Evolutionary conservation across 495 filamentous ascomycete species (phyloP).

Genomic region (Aspergillus sclerotioniger): DNA sequence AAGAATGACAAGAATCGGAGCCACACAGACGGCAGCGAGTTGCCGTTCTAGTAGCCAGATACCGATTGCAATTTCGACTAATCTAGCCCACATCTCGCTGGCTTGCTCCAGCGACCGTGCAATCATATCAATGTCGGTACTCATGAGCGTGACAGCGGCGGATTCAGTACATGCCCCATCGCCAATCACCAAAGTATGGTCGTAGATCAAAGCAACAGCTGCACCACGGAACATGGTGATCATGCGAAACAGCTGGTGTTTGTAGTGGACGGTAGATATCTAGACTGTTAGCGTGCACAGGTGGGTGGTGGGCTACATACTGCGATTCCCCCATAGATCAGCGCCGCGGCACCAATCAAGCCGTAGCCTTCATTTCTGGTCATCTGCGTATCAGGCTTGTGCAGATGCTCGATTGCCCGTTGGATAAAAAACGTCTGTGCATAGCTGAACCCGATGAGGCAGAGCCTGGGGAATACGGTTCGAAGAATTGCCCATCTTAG

Average conservation of each 20-base stretch:
- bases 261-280: slow-evolving; percentile 6
- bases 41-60: slow-evolving; percentile 51
- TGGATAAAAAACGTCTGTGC: slow-evolving; percentile 7
- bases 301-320: neutral
- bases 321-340: slow-evolving; percentile 1
- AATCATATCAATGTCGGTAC: slow-evolving; percentile 53
- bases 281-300: neutral
- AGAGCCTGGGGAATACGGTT: slow-evolving; percentile 22
- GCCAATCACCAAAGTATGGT: slow-evolving; percentile 37
- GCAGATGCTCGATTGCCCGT: slow-evolving; percentile 1
- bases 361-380: slow-evolving; percentile 5
- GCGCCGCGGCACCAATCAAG: slow-evolving; percentile 4
- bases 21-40: slow-evolving; percentile 41
- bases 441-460: slow-evolving; percentile 8
- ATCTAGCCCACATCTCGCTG: slow-evolving; percentile 51
- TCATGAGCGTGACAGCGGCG: slow-evolving; percentile 56
- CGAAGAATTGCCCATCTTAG: slow-evolving; percentile 37
- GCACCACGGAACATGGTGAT: slow-evolving; percentile 54
- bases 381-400: neutral
- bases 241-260: neutral
- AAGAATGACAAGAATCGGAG: slow-evolving; percentile 47
- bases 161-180: slow-evolving; percentile 41
- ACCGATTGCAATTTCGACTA: slow-evolving; percentile 53
- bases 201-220: slow-evolving; percentile 51
- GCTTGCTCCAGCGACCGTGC: slow-evolving; percentile 31